A percentile compares a stretch with the other conserved stretches of the same genome.
These are phyloP conservation scores for Calocybe gambosa DNA, from an alignment of 1,284 basidiomycete genomes.

Conservation along the genomic window DNA sequence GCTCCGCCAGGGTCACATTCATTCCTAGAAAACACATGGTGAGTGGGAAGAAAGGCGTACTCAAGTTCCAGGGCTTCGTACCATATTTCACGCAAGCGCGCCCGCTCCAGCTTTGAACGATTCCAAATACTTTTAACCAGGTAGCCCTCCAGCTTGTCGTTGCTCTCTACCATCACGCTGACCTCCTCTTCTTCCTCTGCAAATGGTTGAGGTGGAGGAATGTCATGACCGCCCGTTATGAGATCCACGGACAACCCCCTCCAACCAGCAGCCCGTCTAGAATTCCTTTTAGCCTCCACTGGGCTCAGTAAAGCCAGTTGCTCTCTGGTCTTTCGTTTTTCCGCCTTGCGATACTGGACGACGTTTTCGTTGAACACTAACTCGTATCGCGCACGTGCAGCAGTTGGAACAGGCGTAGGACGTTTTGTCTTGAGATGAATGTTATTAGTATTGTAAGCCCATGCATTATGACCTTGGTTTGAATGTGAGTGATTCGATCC, in stretches of 20 bases:
- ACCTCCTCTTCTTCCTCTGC: constrained; percentile 24
- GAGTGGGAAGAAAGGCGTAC: constrained; percentile 1
- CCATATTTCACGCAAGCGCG: constrained; percentile 61
- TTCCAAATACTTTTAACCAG: constrained; percentile 60
- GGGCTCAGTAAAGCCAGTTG: constrained; percentile 34
- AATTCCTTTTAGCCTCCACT: constrained; percentile 31
- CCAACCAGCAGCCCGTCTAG: constrained; percentile 64
- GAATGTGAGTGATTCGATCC: constrained; percentile 31
- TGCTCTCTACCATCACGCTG: constrained; percentile 31
- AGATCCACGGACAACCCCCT: constrained; percentile 71
- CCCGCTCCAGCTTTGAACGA: constrained; percentile 48
- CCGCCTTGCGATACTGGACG: constrained; percentile 38
- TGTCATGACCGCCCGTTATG: constrained; percentile 42
- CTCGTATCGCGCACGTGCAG: constrained; percentile 61
- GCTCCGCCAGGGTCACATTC: constrained; percentile 55
- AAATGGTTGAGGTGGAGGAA: constrained; percentile 14
- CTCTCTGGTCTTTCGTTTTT: constrained; percentile 26
- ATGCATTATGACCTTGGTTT: constrained; percentile 15
- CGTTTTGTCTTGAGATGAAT: constrained; percentile 31
- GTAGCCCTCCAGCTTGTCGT: constrained; percentile 49
- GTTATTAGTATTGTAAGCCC: constrained; percentile 9
- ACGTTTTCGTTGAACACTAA: constrained; percentile 56
- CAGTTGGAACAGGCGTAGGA: constrained; percentile 58
- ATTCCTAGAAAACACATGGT: constrained; percentile 37
- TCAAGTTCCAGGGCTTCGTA: constrained; percentile 22